Conservation (phyloP, 441 rosid genomes). For the Mallotus repandus region DNA sequence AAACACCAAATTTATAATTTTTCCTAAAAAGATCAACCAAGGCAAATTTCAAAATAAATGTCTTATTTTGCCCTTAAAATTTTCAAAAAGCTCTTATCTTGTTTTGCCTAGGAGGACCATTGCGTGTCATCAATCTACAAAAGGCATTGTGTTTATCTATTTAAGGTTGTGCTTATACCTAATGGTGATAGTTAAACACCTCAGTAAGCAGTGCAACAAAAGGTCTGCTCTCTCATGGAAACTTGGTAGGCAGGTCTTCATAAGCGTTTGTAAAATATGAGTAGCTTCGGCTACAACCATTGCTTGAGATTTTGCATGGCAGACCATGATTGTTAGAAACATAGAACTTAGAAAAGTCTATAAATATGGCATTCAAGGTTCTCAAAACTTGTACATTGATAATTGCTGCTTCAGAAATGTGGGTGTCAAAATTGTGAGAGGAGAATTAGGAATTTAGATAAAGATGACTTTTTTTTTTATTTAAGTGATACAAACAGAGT, state of each 20-base stretch:
- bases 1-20: no score
- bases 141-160: slow-evolving; percentile 87
- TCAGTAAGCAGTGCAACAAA: slow-evolving; percentile 80
- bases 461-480: no score
- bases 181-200: slow-evolving; percentile 74
- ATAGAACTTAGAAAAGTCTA: slow-evolving; percentile 81
- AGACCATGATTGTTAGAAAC: slow-evolving; percentile 83
- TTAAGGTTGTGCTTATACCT: slow-evolving; percentile 79
- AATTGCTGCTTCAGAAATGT: slow-evolving; percentile 31
- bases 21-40: no score
- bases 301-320: slow-evolving; percentile 79
- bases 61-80: background rate
- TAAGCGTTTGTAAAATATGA: slow-evolving; percentile 68
- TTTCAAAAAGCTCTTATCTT: slow-evolving; percentile 47
- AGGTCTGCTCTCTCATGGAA: slow-evolving; percentile 78
- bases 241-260: slow-evolving; percentile 74
- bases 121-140: slow-evolving; percentile 73
- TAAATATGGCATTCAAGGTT: slow-evolving; percentile 71
- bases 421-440: no score
- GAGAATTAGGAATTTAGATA: no score
- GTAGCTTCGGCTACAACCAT: slow-evolving; percentile 78
- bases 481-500: no score
- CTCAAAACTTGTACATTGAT: slow-evolving; percentile 73
- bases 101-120: slow-evolving; percentile 74
- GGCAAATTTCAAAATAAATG: no score